These are phyloP conservation scores for Phytopythium litorale DNA, from an alignment of 352 stramenopile genomes.

Conservation along the genomic window DNA sequence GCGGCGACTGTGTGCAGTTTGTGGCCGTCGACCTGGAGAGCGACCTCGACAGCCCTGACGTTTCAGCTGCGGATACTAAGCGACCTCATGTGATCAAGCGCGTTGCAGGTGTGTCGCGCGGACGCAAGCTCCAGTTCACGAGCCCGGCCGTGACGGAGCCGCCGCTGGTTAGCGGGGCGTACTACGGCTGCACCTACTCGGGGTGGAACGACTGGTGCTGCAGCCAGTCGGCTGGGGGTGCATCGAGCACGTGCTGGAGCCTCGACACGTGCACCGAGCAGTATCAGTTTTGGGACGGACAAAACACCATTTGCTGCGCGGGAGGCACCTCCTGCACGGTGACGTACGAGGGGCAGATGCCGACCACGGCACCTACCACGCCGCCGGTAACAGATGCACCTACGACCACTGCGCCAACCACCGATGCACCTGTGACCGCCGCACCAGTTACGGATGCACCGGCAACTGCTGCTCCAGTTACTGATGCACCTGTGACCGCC, in stretches of 20 bases:
- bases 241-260: conserved; percentile 34
- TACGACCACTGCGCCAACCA: not conserved
- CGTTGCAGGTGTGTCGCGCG: not conserved
- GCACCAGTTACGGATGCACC: conserved; percentile 4
- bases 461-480: not conserved
- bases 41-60: not conserved
- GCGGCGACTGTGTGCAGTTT: conserved; percentile 20
- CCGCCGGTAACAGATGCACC: not conserved
- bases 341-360: conserved; percentile 37
- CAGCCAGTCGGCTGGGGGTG: conserved; percentile 23
- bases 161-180: conserved; percentile 23
- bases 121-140: conserved; percentile 38
- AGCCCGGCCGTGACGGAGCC: conserved; percentile 13
- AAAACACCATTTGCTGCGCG: conserved; percentile 56
- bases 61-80: not conserved
- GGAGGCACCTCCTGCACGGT: conserved; percentile 24
- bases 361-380: conserved; percentile 8
- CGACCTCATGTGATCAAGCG: not conserved
- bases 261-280: conserved; percentile 28
- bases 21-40: conserved; percentile 23
- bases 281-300: conserved; percentile 27
- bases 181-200: conserved; percentile 38
- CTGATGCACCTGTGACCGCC: not conserved
- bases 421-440: not conserved
- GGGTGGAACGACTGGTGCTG: conserved; percentile 39